Percentiles rank a stretch among this genome's conserved stretches.
These are phyloP conservation scores for Apiotrichum gamsii DNA, from an alignment of 1,284 basidiomycete genomes.

Conservation along the genomic window DNA sequence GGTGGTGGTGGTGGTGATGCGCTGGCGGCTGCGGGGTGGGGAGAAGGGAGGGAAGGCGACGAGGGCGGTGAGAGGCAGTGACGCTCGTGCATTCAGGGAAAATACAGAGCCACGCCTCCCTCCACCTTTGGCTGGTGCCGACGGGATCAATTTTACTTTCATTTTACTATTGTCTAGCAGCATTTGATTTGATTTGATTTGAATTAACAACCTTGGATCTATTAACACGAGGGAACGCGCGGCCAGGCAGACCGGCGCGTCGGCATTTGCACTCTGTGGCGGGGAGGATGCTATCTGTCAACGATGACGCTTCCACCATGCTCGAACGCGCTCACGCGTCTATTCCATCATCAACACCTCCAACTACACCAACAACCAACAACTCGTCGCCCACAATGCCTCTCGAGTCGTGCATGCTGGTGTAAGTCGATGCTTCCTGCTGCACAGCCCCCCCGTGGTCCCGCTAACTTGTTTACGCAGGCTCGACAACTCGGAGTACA, in stretches of 20 bases:
- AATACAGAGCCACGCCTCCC: no score
- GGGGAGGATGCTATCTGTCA: neutral
- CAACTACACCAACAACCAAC: constrained; percentile 4
- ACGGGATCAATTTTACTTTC: no score
- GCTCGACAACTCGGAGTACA: constrained; percentile 90
- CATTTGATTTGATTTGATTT: no score
- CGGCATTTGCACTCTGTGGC: neutral
- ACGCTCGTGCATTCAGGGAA: no score
- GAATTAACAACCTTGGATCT: no score
- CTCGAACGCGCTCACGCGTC: constrained; percentile 5
- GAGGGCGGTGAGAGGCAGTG: no score
- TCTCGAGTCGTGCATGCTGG: constrained; percentile 85
- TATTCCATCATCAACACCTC: neutral
- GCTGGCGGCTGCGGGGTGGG: no score
- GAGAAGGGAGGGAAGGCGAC: no score
- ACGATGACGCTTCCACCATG: no score
- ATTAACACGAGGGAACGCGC: neutral
- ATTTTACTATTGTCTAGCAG: no score
- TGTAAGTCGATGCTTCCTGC: constrained; percentile 39
- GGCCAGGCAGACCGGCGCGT: neutral
- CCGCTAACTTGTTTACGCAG: constrained; percentile 44
- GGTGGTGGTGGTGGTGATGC: no score
- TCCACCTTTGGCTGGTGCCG: no score
- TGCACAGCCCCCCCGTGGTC: neutral
- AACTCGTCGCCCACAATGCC: constrained; percentile 60